Conservation (phyloP, 2,329 filamentous ascomycete species). For the Leptoxyphium fumago region DNA sequence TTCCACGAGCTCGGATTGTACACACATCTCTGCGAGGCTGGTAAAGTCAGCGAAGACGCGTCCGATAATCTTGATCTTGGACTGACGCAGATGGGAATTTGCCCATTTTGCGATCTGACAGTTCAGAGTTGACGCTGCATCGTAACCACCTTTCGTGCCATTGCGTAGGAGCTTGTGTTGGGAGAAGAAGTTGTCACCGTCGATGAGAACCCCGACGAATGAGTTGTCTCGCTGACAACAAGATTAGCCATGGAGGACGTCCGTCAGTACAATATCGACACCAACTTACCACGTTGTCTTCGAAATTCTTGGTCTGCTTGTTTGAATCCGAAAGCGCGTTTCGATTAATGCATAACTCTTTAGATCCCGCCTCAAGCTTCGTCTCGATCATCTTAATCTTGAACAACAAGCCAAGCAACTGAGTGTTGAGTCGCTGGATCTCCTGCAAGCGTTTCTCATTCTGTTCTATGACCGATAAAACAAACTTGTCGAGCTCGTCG, state of each 20-base stretch:
- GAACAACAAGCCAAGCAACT: no score
- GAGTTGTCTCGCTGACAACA: conserved; percentile 27
- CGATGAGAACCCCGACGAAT: conserved; percentile 45
- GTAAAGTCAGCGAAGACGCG: conserved; percentile 32
- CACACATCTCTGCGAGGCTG: conserved; percentile 27
- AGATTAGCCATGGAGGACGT: background rate
- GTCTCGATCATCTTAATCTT: no score
- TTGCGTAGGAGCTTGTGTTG: conserved; percentile 13
- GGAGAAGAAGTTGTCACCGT: conserved; percentile 44
- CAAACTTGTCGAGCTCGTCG: no score
- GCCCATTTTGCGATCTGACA: conserved; percentile 32
- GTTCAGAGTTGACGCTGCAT: conserved; percentile 38
- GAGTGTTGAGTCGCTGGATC: no score
- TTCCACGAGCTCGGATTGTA: conserved; percentile 32
- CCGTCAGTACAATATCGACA: no score
- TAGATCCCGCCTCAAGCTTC: no score
- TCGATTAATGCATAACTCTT: no score
- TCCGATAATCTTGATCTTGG: conserved; percentile 32
- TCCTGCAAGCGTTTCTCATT: no score
- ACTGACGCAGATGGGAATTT: conserved; percentile 1
- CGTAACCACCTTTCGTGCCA: conserved; percentile 38
- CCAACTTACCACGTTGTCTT: no score
- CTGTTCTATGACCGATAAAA: no score
- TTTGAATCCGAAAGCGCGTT: no score
- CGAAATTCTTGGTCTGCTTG: background rate